phyloP scores from a whole-genome alignment of 345 rosid genomes.

The Citrus cavaleriei region DNA sequence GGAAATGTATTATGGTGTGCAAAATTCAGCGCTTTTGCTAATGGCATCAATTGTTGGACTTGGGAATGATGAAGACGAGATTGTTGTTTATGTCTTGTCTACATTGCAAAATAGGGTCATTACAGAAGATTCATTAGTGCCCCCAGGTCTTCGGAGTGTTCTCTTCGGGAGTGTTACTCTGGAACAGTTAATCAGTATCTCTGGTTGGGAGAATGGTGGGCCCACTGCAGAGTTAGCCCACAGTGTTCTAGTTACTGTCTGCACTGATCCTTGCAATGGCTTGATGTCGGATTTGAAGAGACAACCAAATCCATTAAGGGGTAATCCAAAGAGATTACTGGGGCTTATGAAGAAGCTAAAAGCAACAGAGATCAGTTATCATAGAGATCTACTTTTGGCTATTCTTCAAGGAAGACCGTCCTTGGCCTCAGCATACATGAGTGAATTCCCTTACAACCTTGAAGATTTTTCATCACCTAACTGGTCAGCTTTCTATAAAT shows the following conservation, averaged over 20 bases:
- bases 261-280: slow-evolving; percentile 84
- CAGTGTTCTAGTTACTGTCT: slow-evolving; percentile 57
- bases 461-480: slow-evolving; percentile 72
- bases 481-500: slow-evolving; percentile 59
- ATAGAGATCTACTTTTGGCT: slow-evolving; percentile 78
- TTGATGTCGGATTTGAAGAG: slow-evolving; percentile 77
- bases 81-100: slow-evolving; percentile 55
- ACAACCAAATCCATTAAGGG: slow-evolving; percentile 51
- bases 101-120: slow-evolving; percentile 63
- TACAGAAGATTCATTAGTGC: slow-evolving; percentile 64
- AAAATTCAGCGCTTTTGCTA: no score
- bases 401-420: slow-evolving; percentile 64
- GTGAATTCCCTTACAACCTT: slow-evolving; percentile 82
- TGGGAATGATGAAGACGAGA: slow-evolving; percentile 65
- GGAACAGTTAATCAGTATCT: slow-evolving; percentile 65
- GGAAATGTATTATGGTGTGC: slow-evolving; percentile 77
- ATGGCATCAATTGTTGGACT: slow-evolving; percentile 74
- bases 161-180: slow-evolving; percentile 80
- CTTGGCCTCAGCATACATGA: slow-evolving; percentile 71
- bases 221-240: slow-evolving; percentile 62
- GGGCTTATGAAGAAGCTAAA: slow-evolving; percentile 81
- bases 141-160: slow-evolving; percentile 80
- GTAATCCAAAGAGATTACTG: slow-evolving; percentile 66
- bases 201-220: slow-evolving; percentile 57
- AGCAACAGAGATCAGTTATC: slow-evolving; percentile 62